Evolutionary conservation across 78 protist genomes (phyloP).

Genomic region (Dictyostelium intermedium): DNA sequence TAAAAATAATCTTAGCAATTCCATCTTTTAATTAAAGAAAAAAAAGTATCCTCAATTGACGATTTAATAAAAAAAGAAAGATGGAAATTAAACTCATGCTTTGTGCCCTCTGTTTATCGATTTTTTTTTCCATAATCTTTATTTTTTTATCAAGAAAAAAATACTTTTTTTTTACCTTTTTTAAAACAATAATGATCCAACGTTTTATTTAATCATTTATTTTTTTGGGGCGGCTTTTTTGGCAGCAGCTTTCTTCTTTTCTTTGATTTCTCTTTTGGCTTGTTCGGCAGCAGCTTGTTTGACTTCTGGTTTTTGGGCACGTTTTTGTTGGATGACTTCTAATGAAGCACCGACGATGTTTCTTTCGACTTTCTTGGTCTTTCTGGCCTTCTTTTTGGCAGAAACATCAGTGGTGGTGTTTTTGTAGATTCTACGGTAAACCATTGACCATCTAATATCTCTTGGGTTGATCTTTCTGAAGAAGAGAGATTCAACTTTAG

Average conservation of each 20-base stretch:
- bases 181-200: background rate
- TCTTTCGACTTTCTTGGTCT: slow-evolving; percentile 75
- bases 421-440: slow-evolving; percentile 86
- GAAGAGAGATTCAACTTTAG: slow-evolving; percentile 83
- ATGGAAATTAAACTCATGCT: no score
- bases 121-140: no score
- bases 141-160: no score
- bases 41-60: no score
- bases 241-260: slow-evolving; percentile 78
- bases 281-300: slow-evolving; percentile 85
- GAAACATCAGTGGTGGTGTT: slow-evolving; percentile 55
- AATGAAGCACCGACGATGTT: slow-evolving; percentile 88
- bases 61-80: no score
- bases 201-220: slow-evolving; percentile 4
- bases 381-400: slow-evolving; percentile 78
- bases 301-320: slow-evolving; percentile 82
- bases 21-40: no score
- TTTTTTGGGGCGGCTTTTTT: slow-evolving; percentile 21
- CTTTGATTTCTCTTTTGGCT: slow-evolving; percentile 85
- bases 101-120: no score
- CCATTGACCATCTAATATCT: slow-evolving; percentile 84
- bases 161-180: no score
- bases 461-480: slow-evolving; percentile 89
- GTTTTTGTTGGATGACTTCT: slow-evolving; percentile 85
- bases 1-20: no score